Conservation (phyloP, 2,329 filamentous ascomycete genomes). For the Clarireedia homoeocarpa region DNA sequence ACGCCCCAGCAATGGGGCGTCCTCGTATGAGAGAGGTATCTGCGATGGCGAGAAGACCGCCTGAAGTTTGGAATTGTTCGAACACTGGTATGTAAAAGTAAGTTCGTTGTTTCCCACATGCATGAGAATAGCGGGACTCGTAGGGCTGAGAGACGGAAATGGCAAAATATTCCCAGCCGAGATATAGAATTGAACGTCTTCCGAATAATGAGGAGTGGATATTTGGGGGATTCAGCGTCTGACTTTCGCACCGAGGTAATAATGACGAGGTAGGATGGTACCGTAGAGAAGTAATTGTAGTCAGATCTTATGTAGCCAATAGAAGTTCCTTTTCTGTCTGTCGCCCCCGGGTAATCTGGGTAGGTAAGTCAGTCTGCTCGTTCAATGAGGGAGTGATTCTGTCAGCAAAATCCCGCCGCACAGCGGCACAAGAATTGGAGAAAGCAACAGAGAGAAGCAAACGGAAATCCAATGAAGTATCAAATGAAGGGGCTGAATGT, state of each 20-base stretch:
- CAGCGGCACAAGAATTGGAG: not conserved
- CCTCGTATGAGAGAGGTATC: slow-evolving; percentile 4
- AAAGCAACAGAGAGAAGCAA: not conserved
- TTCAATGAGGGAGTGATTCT: not conserved
- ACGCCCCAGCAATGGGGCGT: slow-evolving; percentile 9
- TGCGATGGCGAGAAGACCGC: not conserved
- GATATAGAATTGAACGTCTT: not conserved
- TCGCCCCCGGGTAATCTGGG: too few relatives aligned
- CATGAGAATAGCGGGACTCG: not conserved
- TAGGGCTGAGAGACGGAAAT: not conserved
- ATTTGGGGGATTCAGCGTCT: too few relatives aligned
- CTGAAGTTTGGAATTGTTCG: not conserved
- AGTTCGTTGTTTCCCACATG: not conserved
- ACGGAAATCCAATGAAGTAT: not conserved
- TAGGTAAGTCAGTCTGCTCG: too few relatives aligned
- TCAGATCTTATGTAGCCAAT: too few relatives aligned
- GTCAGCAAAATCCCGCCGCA: slow-evolving; percentile 11
- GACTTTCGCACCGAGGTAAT: too few relatives aligned
- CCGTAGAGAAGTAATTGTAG: too few relatives aligned
- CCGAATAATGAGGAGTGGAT: too few relatives aligned
- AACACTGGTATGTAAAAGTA: not conserved
- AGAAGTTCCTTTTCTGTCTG: too few relatives aligned
- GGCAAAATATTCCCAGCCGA: not conserved
- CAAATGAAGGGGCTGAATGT: slow-evolving; percentile 3
- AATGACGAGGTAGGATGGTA: too few relatives aligned